Conservation (phyloP, 2,329 filamentous ascomycete genomes). For the Arthroderma uncinatum region DNA sequence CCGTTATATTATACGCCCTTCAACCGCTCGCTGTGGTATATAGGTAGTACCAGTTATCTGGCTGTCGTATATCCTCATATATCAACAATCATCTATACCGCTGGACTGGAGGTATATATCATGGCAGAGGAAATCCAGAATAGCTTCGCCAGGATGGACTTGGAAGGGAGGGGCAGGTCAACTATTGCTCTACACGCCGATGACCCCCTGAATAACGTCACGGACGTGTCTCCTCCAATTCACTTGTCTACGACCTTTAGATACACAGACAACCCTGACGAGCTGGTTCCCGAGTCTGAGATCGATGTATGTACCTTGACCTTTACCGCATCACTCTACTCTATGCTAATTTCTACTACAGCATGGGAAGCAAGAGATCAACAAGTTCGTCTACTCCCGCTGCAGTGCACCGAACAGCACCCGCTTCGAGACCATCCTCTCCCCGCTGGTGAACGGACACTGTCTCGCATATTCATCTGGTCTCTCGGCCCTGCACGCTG, state of each 20-base stretch:
- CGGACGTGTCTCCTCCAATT: conserved; percentile 76
- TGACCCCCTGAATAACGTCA: conserved; percentile 59
- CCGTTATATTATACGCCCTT: too few relatives aligned
- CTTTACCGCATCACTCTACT: too few relatives aligned
- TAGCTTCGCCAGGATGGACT: background rate
- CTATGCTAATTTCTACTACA: background rate
- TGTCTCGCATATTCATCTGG: conserved; percentile 75
- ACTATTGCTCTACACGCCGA: conserved; percentile 75
- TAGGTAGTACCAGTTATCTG: too few relatives aligned
- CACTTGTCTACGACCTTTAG: conserved; percentile 88
- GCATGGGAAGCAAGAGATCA: conserved; percentile 16
- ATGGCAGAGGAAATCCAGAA: background rate
- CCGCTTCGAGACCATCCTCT: conserved; percentile 74
- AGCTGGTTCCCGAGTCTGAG: conserved; percentile 45
- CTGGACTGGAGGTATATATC: too few relatives aligned
- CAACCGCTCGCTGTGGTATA: too few relatives aligned
- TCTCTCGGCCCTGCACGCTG: conserved; percentile 75
- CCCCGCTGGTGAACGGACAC: conserved; percentile 52
- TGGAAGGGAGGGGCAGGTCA: conserved; percentile 37
- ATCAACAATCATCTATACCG: too few relatives aligned
- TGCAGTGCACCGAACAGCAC: conserved; percentile 66
- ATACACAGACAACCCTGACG: conserved; percentile 59
- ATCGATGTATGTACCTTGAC: conserved; percentile 11
- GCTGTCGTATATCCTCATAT: too few relatives aligned
- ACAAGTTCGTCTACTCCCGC: conserved; percentile 70